Evolutionary conservation across 2,329 filamentous ascomycete species (phyloP).

Genomic region (Zasmidium cellare): DNA sequence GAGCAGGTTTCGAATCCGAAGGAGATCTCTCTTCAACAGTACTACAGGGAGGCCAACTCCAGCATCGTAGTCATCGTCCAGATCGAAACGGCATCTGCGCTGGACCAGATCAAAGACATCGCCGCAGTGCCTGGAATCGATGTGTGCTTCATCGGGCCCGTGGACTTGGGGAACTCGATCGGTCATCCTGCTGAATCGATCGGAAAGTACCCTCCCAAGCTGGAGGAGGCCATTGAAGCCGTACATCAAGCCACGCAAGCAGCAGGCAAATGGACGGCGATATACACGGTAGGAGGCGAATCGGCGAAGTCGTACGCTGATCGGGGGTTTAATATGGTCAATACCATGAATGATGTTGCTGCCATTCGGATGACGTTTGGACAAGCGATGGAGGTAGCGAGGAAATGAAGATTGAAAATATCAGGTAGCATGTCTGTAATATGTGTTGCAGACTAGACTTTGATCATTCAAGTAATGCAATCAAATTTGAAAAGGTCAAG

Average conservation of each 20-base stretch:
- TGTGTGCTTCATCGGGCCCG: slow-evolving; percentile 53
- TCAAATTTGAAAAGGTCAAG: too few species aligned
- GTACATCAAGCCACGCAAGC: slow-evolving; percentile 54
- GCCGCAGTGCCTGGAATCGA: slow-evolving; percentile 54
- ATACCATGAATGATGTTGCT: slow-evolving; percentile 35
- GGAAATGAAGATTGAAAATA: not conserved
- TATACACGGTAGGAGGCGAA: slow-evolving; percentile 56
- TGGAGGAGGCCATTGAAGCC: slow-evolving; percentile 52
- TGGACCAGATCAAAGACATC: slow-evolving; percentile 48
- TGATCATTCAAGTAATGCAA: too few species aligned
- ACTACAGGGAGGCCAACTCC: slow-evolving; percentile 57
- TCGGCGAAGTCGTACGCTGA: slow-evolving; percentile 54
- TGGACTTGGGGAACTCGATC: slow-evolving; percentile 60
- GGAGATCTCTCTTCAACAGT: slow-evolving; percentile 39
- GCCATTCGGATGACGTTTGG: slow-evolving; percentile 31
- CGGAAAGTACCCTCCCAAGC: slow-evolving; percentile 49
- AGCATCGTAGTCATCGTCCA: slow-evolving; percentile 52
- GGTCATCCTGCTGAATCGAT: slow-evolving; percentile 51
- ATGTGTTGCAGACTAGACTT: too few species aligned
- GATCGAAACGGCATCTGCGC: slow-evolving; percentile 45
- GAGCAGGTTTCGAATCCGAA: slow-evolving; percentile 21
- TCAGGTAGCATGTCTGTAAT: too few species aligned
- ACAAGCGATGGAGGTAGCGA: slow-evolving; percentile 29
- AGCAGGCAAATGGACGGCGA: slow-evolving; percentile 55
- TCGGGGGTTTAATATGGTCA: slow-evolving; percentile 57